These are phyloP conservation scores for Mallotus repandus DNA, from an alignment of 441 rosid genomes.

Conservation along the genomic window DNA sequence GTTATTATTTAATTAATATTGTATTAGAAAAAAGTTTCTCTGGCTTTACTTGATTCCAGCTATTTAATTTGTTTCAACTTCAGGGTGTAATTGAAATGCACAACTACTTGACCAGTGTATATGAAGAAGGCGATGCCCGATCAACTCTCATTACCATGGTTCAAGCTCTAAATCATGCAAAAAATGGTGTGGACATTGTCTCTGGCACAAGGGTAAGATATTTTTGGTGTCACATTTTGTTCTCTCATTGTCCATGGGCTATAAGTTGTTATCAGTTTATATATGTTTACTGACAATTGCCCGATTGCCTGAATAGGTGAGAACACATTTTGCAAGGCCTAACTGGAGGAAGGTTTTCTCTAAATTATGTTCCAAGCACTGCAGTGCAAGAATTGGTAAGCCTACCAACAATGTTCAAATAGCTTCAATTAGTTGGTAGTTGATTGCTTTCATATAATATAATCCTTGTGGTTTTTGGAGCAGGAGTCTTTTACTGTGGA, in stretches of 20 bases:
- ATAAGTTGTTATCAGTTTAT: not conserved
- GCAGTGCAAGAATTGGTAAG: conserved; percentile 76
- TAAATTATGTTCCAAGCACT: conserved; percentile 80
- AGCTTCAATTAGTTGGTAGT: not conserved
- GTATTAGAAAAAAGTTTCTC: not conserved
- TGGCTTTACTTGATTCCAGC: conserved; percentile 19
- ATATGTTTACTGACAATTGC: conserved; percentile 8
- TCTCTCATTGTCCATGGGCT: not conserved
- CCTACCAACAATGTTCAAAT: not conserved
- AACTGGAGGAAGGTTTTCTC: conserved; percentile 89
- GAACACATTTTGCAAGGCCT: conserved; percentile 98
- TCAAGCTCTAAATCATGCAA: conserved; percentile 96
- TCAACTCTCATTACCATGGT: conserved; percentile 97
- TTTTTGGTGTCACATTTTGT: not conserved
- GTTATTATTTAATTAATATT: not conserved
- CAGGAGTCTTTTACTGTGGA: conserved; percentile 98
- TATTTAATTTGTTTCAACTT: conserved; percentile 18
- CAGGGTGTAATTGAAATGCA: conserved; percentile 97
- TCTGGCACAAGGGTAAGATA: conserved; percentile 89
- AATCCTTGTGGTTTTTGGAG: conserved; percentile 17
- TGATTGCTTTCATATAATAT: not conserved
- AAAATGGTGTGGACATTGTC: conserved; percentile 91
- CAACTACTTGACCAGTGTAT: conserved; percentile 95
- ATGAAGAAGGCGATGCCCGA: conserved; percentile 97
- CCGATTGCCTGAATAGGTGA: conserved; percentile 48